Evolutionary conservation across 164 flowering plant genomes (phyloP), one percentile per base, ranked within the genome.

Genomic region (Tinospora cordifolia): DNA sequence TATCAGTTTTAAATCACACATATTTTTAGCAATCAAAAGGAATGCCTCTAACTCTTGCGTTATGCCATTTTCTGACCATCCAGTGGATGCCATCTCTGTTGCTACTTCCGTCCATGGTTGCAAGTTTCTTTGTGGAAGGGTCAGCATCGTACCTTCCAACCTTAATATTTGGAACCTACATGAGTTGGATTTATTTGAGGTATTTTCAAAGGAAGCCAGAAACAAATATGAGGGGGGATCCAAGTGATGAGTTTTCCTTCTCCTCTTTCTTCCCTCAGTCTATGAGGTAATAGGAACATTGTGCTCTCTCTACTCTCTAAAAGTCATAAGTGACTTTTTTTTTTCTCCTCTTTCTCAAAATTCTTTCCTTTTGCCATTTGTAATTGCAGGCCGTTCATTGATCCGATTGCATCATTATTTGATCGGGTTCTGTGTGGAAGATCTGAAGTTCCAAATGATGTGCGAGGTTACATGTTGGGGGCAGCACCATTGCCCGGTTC

Each of bases 221-320:
- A 79, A 85, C 96, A 8, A 86, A 84, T 58, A 79, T 84, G 14
- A 84, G 68, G 80, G 99, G 99, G 36, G 99, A 94, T 68, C 97
- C 97, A 72, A 94, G 90, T 79, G 98, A 92, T 71, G 99, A 92
- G 72, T 95, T 95, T 82, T 79, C 96, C 70, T 95, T 95, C 81
- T 87, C 94, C 14, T 72, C 97, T 12, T 92, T 95, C 82, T 94
- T 94, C 83, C 99, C 98, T 76, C 92, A 87, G 69, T 60, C 84
- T 73, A 73, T 90, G 59, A 80, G 97, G 99, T 92, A 81, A 64
- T 51, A 30, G n/a, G 26, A 25, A 30, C 19, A 26, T n/a, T n/a
- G 36, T 69, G 21, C 57, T 49, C 36, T 36, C 73, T 30, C 46
- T 74, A 27, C 36, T 36, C 73, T 30, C 46, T 74, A 27, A 6